A percentile compares a stretch with the other conserved stretches of the same genome.
Evolutionary conservation across 208 protist species (phyloP).

Genomic region (Leishmania guyanensis): DNA sequence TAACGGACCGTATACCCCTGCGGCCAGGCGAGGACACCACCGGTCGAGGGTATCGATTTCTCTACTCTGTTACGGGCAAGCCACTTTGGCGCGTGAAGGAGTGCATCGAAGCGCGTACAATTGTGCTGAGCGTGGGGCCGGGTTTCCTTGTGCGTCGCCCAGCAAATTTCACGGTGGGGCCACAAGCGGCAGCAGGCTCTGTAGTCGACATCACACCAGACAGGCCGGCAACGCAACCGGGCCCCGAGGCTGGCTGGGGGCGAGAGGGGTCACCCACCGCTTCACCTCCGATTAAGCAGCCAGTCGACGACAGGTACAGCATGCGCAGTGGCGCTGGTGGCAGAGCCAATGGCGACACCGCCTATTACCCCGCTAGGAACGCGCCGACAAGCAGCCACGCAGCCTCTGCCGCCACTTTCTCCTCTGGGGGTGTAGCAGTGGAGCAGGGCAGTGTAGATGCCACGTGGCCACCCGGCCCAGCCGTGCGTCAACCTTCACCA

Average conservation of each 20-base stretch:
- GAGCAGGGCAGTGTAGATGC: conserved; percentile 11
- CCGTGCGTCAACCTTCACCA: conserved; percentile 16
- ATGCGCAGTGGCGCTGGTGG: neutral
- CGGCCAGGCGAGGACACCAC: conserved; percentile 26
- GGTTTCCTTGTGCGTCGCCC: conserved; percentile 54
- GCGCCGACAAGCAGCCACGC: neutral
- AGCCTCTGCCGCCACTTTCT: neutral
- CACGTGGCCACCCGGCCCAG: conserved; percentile 12
- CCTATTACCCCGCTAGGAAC: neutral
- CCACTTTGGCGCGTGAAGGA: conserved; percentile 79
- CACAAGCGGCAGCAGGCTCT: neutral
- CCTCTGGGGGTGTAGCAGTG: neutral
- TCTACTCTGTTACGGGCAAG: conserved; percentile 65
- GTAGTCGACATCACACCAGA: conserved; percentile 23
- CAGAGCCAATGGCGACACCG: neutral
- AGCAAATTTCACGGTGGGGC: conserved; percentile 5
- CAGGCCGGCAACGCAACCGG: neutral
- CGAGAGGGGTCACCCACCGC: conserved; percentile 16
- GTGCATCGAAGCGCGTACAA: conserved; percentile 52
- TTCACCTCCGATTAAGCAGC: conserved; percentile 22
- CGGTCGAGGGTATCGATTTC: conserved; percentile 64
- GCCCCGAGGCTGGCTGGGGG: neutral
- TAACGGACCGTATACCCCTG: conserved; percentile 47
- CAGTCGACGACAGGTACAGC: neutral
- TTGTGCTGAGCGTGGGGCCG: conserved; percentile 64